phyloP scores from a whole-genome alignment of 805 yeast genomes.

The Limtongia smithiae region DNA sequence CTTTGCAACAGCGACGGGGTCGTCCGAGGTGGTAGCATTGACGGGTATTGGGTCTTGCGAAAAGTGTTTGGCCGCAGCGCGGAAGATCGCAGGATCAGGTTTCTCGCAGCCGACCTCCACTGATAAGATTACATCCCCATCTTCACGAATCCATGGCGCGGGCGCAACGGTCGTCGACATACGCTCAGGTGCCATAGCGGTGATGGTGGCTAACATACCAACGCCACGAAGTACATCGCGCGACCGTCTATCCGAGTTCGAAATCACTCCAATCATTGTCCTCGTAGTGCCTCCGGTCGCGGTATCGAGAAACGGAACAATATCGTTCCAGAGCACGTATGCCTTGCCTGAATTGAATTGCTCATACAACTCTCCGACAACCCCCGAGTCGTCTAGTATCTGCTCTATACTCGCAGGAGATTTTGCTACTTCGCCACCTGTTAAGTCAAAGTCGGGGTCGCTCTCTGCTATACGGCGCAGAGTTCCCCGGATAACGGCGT shows the following conservation, averaged over 20 bases:
- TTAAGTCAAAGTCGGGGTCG: neutral
- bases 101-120: conserved; percentile 25
- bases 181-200: neutral
- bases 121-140: conserved; percentile 14
- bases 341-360: conserved; percentile 17
- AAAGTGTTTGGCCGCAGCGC: conserved; percentile 7
- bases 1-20: neutral
- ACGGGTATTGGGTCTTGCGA: neutral
- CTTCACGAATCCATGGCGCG: conserved; percentile 10
- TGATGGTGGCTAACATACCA: conserved; percentile 5
- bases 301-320: conserved; percentile 10
- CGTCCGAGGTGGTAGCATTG: neutral
- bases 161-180: neutral
- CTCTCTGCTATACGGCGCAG: conserved; percentile 6
- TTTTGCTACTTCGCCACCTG: neutral
- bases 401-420: neutral
- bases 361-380: conserved; percentile 11
- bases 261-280: conserved; percentile 11
- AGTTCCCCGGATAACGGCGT: conserved; percentile 13
- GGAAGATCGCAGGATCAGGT: conserved; percentile 21
- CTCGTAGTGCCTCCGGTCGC: neutral
- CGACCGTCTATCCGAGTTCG: conserved; percentile 20
- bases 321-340: conserved; percentile 15
- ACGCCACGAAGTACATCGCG: conserved; percentile 10
- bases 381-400: neutral